A percentile compares a stretch with the other conserved stretches of the same genome.
phyloP scores from a whole-genome alignment of 768 basidiomycete genomes.

The Fomitopsis pulvina region DNA sequence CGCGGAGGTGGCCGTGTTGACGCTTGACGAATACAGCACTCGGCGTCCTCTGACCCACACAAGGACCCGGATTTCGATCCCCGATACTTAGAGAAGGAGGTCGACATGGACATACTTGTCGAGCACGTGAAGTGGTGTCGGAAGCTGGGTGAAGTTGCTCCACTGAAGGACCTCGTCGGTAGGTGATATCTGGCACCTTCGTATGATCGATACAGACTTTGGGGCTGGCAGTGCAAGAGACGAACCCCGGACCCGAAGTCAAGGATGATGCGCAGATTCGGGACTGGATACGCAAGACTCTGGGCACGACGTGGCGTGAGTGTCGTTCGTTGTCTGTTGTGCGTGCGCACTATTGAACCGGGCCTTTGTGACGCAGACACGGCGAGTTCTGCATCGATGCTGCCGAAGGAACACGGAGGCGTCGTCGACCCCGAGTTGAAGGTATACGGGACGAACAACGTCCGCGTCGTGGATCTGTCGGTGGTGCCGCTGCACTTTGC shows the following conservation, averaged over 20 bases:
- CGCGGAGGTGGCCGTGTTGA: not conserved
- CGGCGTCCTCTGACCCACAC: constrained; percentile 23
- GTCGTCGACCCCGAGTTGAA: constrained; percentile 45
- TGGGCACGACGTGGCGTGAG: constrained; percentile 20
- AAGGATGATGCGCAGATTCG: constrained; percentile 22
- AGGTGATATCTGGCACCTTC: not conserved
- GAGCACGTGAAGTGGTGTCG: constrained; percentile 25
- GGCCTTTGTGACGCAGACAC: constrained; percentile 29
- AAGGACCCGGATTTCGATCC: constrained; percentile 25
- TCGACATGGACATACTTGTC: constrained; percentile 24
- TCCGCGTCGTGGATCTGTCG: constrained; percentile 52
- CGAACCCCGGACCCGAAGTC: constrained; percentile 24
- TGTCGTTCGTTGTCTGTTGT: not conserved
- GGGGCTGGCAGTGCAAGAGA: constrained; percentile 18
- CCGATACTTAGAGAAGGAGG: constrained; percentile 25
- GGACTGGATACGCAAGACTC: constrained; percentile 19
- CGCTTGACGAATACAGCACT: constrained; percentile 18
- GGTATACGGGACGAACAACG: constrained; percentile 52
- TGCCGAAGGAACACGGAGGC: constrained; percentile 42
- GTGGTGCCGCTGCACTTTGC: constrained; percentile 45
- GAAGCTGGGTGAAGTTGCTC: constrained; percentile 16
- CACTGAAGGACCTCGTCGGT: constrained; percentile 22
- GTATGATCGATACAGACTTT: not conserved
- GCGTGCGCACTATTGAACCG: not conserved
- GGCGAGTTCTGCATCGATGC: constrained; percentile 45